These are phyloP conservation scores for Phytophthora litchii DNA, from an alignment of 352 stramenopile genomes.

Conservation along the genomic window DNA sequence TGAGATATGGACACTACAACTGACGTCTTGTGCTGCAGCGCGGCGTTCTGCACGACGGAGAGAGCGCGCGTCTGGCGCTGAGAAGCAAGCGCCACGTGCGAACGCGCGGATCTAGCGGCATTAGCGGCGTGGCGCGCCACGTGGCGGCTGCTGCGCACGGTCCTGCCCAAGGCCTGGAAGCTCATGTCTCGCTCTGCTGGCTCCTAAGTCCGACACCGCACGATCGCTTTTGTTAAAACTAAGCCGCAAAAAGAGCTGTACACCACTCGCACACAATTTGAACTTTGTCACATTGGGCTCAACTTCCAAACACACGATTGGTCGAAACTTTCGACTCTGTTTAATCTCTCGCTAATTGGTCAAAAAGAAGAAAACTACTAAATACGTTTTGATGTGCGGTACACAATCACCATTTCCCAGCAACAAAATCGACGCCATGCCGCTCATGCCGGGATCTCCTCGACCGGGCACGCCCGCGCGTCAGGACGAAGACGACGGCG, in stretches of 20 bases:
- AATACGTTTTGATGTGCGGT: constrained; percentile 5
- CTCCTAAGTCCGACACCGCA: constrained; percentile 1
- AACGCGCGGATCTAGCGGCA: constrained; percentile 18
- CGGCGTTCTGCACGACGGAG: constrained; percentile 34
- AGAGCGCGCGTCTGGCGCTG: constrained; percentile 32
- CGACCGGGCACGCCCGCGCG: constrained; percentile 46
- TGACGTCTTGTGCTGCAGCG: constrained; percentile 32
- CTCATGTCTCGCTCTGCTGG: constrained; percentile 43
- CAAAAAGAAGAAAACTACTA: too few species aligned
- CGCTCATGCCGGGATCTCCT: constrained; percentile 69
- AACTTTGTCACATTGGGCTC: constrained; percentile 16
- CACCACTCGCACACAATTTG: constrained; percentile 34
- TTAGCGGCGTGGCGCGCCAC: constrained; percentile 29
- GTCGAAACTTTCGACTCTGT: constrained; percentile 2
- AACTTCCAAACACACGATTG: constrained; percentile 18
- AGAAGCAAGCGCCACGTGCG: constrained; percentile 14
- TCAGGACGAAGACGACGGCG: constrained; percentile 63
- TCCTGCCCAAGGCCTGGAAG: constrained; percentile 54
- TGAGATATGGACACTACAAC: too few species aligned
- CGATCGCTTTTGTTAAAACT: constrained; percentile 33
- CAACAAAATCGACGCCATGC: constrained; percentile 27
- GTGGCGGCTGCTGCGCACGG: constrained; percentile 46
- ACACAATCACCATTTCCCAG: constrained; percentile 6
- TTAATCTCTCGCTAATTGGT: too few species aligned
- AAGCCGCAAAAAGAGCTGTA: constrained; percentile 11